Base-by-base conservation (phyloP, 2,329 filamentous ascomycete genomes). In the Sporothrix sp. region DNA sequence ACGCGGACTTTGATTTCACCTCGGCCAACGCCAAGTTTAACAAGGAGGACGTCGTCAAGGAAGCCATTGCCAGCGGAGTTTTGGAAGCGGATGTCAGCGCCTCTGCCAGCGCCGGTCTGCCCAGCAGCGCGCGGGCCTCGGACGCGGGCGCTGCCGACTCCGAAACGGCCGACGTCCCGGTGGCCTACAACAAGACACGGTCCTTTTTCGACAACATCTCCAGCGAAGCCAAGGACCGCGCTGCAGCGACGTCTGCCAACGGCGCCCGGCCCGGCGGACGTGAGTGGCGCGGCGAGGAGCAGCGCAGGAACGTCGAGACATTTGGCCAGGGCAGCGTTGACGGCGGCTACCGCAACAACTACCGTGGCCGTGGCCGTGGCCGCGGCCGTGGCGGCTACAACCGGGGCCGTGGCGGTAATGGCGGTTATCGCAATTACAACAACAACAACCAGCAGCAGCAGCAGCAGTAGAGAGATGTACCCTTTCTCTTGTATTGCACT, bases 201-300 rank as follows among this genome's bases (percentile, higher is more conserved):
- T 95, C 88, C 1, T 98, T 98, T 74, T 98, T 98, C 63, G 93
- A 98, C 69, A 96, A 98, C 66, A 96, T 98, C 57, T 95, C 88
- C 1, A 95, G 87, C 58, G 93, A 98, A 65, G 78, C 87, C 55
- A 94, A 86, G 66, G 93, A 98, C 58, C 81, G 93, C 38, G 82
- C 87, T 47, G 87, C 91, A 55, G 82, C 82, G 35, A 74, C 73
- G 37, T 13, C 38, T 14, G n/a, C 20, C 43, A 45, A 18, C 30
- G 76, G 76, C 4, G 76, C 80, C 56, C 80, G 81, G 64, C 74
- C 81, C n/a, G 84, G 85, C 52, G 89, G 88, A 28, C 81, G 86
- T 43, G 88, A 95, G 65, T 94, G 93, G 81, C 82, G 93, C 49
- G 84, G 82, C 35, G 89, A 97, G 66, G 93, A 97, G 65, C 87